Evolutionary conservation across 345 rosid species (phyloP), one percentile per base, ranked within the genome.

Genomic region (Excoecaria agallocha): DNA sequence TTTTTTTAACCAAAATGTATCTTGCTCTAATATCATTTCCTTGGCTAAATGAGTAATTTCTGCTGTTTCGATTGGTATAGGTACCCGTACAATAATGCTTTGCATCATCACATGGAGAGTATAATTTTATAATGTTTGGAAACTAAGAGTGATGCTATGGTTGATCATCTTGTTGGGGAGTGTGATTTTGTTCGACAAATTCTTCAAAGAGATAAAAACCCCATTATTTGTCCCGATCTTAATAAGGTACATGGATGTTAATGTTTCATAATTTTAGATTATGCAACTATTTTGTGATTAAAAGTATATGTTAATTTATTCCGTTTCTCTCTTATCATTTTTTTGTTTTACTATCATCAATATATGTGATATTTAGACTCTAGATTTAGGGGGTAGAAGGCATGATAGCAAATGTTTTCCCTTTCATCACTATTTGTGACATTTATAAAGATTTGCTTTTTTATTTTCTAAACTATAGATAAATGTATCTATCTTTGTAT

Each of bases 101-200:
- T 96, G 82, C 99, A 96, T 83, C 98, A 93, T 85, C 98, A 93
- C 68, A 95, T 91, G 55, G 99, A 95, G 83, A 96, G 91, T 80
- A 88, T 93, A 69, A 79, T 93, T 75, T 73, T 85, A 56, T 91
- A 96, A 20, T 96, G 99, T 81, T 79, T 91, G 86, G 97, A 93
- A 80, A 89, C 85, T 74, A 93, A 86, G 86, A 88, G 83, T 37
- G 86, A 85, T 11, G 54, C 76, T 30, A 80, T 91, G 84, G 82
- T 90, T 68, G 86, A 86, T 79, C 91, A 95, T 82, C 85, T 93
- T 79, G 89, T 95, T 78, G 84, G 59, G 75, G 98, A 95, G 43
- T 95, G 97, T 78, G 80, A 90, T 83, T 87, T 91, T 79, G 85
- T 93, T 41, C 87, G 89, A 79, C 91, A 86, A 80, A 79, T 95